Percentiles rank a stretch among this genome's conserved stretches.
phyloP scores from a whole-genome alignment of 1,284 basidiomycete species.

The Trichosporon coremiiforme region DNA sequence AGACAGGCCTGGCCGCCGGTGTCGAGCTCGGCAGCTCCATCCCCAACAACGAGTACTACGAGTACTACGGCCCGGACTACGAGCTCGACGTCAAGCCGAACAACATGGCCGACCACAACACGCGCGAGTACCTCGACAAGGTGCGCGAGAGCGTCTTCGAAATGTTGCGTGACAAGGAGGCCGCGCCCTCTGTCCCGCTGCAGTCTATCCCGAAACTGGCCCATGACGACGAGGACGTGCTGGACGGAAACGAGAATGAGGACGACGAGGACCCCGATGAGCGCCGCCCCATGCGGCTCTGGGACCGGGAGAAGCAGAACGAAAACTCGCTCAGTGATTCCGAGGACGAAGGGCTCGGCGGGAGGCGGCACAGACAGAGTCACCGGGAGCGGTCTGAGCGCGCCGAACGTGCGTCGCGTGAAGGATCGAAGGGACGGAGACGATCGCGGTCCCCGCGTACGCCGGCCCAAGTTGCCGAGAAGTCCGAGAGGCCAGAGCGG shows the following conservation, averaged over 20 bases:
- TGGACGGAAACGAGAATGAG: conserved; percentile 68
- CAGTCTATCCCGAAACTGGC: conserved; percentile 63
- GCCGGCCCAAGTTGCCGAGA: background rate
- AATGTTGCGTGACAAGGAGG: conserved; percentile 77
- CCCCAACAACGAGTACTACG: conserved; percentile 96
- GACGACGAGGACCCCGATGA: conserved; percentile 74
- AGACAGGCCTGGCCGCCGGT: conserved; percentile 95
- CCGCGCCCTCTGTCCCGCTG: conserved; percentile 78
- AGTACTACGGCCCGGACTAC: conserved; percentile 98
- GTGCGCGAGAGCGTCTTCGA: conserved; percentile 91
- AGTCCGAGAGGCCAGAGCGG: no score
- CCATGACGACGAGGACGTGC: conserved; percentile 74
- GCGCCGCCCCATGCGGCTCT: conserved; percentile 63
- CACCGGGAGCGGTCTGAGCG: conserved; percentile 38
- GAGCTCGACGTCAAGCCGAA: conserved; percentile 94
- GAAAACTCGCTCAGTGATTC: conserved; percentile 58
- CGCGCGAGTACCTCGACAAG: conserved; percentile 87
- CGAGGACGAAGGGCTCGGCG: conserved; percentile 60
- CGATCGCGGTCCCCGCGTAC: conserved; percentile 26
- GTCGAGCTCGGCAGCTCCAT: conserved; percentile 89
- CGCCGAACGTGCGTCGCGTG: background rate
- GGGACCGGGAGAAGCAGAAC: conserved; percentile 53
- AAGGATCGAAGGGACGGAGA: conserved; percentile 25
- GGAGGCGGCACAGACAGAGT: conserved; percentile 51
- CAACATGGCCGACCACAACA: conserved; percentile 96